Evolutionary conservation across 1,284 basidiomycete species (phyloP).

Genomic region (Pterulicium gracile): DNA sequence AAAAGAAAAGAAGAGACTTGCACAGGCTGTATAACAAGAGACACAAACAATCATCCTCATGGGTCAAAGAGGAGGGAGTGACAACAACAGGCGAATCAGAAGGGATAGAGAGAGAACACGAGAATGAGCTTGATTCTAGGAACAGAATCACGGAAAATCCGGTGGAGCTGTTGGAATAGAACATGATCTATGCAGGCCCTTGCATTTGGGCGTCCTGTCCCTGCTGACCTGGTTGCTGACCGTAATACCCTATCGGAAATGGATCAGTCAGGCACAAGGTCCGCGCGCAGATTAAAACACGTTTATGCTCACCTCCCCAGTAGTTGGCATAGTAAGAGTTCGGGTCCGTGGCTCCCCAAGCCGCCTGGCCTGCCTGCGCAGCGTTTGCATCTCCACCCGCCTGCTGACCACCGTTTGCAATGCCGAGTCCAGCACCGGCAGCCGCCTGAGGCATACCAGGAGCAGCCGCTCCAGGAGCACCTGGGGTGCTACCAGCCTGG

Average conservation of each 20-base stretch:
- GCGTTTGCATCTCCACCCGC: slow-evolving; percentile 45
- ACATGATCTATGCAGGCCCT: slow-evolving; percentile 33
- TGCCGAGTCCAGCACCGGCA: slow-evolving; percentile 39
- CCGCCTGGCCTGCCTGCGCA: slow-evolving; percentile 38
- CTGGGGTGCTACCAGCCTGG: slow-evolving; percentile 37
- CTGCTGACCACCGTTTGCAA: slow-evolving; percentile 40
- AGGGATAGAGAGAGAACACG: slow-evolving; percentile 9
- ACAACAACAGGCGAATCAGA: slow-evolving; percentile 5
- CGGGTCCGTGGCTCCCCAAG: slow-evolving; percentile 61
- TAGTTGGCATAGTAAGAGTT: slow-evolving; percentile 72
- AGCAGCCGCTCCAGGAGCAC: slow-evolving; percentile 39
- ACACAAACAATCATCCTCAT: slow-evolving; percentile 9
- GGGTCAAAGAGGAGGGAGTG: slow-evolving; percentile 6
- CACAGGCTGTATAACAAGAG: slow-evolving; percentile 1
- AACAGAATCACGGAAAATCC: slow-evolving; percentile 14
- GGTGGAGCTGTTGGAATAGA: slow-evolving; percentile 16
- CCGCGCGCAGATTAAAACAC: not conserved
- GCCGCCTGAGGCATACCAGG: slow-evolving; percentile 60
- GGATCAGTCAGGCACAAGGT: slow-evolving; percentile 8
- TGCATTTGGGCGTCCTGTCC: slow-evolving; percentile 54
- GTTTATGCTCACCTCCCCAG: slow-evolving; percentile 66
- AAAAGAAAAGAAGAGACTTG: slow-evolving; percentile 9
- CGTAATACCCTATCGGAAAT: slow-evolving; percentile 56
- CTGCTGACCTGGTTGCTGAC: slow-evolving; percentile 54
- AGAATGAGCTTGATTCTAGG: slow-evolving; percentile 12